Evolutionary conservation across 164 flowering plant species (phyloP), one percentile per base, ranked within the genome.

Genomic region (Saururus chinensis): DNA sequence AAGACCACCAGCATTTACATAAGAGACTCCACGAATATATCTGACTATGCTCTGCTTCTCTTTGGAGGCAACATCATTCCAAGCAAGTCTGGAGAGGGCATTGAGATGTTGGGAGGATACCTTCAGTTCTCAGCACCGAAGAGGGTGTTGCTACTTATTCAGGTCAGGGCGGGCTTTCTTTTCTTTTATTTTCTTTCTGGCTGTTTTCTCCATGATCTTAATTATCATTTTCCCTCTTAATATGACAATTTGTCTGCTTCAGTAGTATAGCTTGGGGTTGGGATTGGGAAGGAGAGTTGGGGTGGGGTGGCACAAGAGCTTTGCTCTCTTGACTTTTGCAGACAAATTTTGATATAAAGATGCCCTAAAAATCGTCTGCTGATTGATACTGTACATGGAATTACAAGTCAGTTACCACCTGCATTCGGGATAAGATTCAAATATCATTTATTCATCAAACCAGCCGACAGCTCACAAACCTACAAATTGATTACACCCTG

Each of bases 51-150:
- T 30, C 74, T 93, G 42, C 92, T 93, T 60, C 83, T 93, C 55
- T 93, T 93, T 74, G 99, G 99, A 56, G 99, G 99, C 53, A 85
- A 71, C 75, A 83, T 93, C 40, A 60, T 70, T 54, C 88, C 92
- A 5, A 83, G 87, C 76, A 78, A 76, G 74, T 77, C 66, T 56
- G 93, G 96, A 24, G 88, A 86, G 42, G 96, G 97, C 13, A 93
- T 90, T 53, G 97, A 90, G 68, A 93, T 93, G 99, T 89, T 93
- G 52, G 96, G 82, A 24, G 99, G 99, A 19, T 93, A 93, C 76
- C 95, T 93, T 63, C 96, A 90, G 75, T 93, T 93, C 69, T 90
- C 99, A 23, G 91, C 99, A 40, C 85, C 99, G 23, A 83, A 80
- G 84, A 85, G 79, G 42, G 89, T 88, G 40, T 67, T 90, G 58